phyloP scores from a whole-genome alignment of 1,284 basidiomycete genomes.

The Moniliella sp. region DNA sequence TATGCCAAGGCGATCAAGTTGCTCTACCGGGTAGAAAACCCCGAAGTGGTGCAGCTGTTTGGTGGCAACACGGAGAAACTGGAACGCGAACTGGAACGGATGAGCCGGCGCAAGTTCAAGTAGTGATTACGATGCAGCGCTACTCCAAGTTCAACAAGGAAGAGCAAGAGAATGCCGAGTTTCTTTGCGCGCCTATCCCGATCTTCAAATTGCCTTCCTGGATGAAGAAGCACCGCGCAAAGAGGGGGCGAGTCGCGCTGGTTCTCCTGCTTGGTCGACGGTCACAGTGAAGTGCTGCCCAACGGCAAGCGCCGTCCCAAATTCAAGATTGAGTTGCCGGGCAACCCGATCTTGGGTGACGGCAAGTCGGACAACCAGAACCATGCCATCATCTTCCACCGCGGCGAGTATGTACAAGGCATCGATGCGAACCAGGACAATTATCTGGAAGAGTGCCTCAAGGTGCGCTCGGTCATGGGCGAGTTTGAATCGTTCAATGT shows the following conservation, averaged over 20 bases:
- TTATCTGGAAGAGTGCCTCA: constrained; percentile 96
- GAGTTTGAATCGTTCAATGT: constrained; percentile 88
- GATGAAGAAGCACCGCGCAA: constrained; percentile 79
- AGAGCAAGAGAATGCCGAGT: constrained; percentile 95
- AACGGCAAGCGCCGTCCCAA: constrained; percentile 77
- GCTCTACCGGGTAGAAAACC: constrained; percentile 96
- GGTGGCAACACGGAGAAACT: constrained; percentile 93
- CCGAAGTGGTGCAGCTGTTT: constrained; percentile 85
- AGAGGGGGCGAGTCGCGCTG: constrained; percentile 86
- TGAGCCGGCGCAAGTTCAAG: constrained; percentile 95
- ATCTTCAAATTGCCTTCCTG: constrained; percentile 90
- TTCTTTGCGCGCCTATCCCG: constrained; percentile 98
- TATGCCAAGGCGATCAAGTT: constrained; percentile 98
- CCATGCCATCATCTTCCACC: constrained; percentile 95
- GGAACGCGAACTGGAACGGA: constrained; percentile 85
- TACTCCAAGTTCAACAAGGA: constrained; percentile 99
- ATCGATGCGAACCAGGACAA: constrained; percentile 99
- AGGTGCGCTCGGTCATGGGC: constrained; percentile 89
- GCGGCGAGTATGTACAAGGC: constrained; percentile 91
- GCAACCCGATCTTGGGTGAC: constrained; percentile 88
- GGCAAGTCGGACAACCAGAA: constrained; percentile 99
- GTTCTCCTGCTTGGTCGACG: constrained; percentile 88
- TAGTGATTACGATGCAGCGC: constrained; percentile 95
- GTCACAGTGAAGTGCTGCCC: constrained; percentile 80
- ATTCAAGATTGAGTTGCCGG: constrained; percentile 92